Evolutionary conservation across 306 rosid genomes (phyloP).

Genomic region (Psophocarpus tetragonolobus): DNA sequence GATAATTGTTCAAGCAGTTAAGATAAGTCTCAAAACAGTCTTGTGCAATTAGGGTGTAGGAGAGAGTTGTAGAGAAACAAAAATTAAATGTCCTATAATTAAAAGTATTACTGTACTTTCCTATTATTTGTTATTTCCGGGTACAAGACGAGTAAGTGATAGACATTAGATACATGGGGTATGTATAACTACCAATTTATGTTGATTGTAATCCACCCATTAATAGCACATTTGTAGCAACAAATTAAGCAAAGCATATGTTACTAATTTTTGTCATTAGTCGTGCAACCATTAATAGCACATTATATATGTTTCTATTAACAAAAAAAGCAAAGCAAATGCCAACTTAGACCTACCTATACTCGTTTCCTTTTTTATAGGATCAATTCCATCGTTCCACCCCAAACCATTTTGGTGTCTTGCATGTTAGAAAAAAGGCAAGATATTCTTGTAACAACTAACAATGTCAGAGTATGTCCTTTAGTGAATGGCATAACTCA

Average conservation of each 20-base stretch:
- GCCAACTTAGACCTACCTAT: not conserved
- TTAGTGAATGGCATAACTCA: conserved; percentile 42
- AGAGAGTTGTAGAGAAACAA: no score
- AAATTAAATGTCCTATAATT: no score
- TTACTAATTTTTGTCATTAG: not conserved
- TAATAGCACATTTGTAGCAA: no score
- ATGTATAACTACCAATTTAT: conserved; percentile 5
- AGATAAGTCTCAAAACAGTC: no score
- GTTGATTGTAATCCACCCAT: no score
- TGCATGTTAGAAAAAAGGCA: not conserved
- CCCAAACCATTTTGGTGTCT: conserved; percentile 4
- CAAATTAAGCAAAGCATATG: no score
- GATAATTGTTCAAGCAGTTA: no score
- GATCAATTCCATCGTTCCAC: conserved; percentile 22
- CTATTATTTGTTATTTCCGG: no score
- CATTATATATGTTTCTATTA: not conserved
- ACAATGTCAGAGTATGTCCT: not conserved
- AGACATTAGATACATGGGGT: not conserved
- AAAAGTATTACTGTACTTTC: no score
- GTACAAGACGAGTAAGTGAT: no score
- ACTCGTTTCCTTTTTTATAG: not conserved
- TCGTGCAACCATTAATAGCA: conserved; percentile 15
- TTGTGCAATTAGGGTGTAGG: no score
- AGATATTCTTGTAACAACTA: not conserved
- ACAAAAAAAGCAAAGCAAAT: conserved; percentile 7